These are phyloP conservation scores for Isatis lusitanica DNA, from an alignment of 441 rosid genomes.

Conservation along the genomic window DNA sequence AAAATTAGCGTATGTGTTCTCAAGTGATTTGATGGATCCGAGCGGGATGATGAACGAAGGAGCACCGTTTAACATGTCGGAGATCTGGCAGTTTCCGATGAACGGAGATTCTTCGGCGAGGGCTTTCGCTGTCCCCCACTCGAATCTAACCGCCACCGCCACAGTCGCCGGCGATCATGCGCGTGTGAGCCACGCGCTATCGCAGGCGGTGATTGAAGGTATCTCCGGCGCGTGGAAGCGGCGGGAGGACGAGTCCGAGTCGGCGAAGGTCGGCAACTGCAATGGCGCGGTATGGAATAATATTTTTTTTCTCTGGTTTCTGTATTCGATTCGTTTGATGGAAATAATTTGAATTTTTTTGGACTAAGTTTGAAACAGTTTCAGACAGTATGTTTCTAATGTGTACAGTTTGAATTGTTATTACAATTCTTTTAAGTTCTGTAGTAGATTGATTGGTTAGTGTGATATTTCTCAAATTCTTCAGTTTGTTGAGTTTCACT, in stretches of 20 bases:
- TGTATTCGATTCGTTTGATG: background rate
- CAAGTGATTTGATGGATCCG: constrained; percentile 56
- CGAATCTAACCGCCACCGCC: constrained; percentile 31
- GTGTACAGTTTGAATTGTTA: too few species aligned
- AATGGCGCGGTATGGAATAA: constrained; percentile 48
- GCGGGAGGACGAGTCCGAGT: constrained; percentile 49
- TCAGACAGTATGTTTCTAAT: too few species aligned
- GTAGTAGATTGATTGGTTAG: too few species aligned
- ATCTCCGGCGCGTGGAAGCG: constrained; percentile 53
- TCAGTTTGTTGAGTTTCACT: background rate
- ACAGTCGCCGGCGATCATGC: constrained; percentile 23
- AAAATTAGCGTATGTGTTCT: background rate
- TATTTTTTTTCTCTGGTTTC: background rate
- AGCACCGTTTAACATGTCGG: constrained; percentile 50
- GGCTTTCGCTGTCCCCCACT: constrained; percentile 38
- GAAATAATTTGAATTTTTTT: too few species aligned
- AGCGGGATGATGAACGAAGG: constrained; percentile 63
- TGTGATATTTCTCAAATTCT: too few species aligned
- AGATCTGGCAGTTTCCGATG: constrained; percentile 84
- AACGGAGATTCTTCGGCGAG: constrained; percentile 46
- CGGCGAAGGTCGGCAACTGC: constrained; percentile 47
- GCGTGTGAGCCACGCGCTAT: constrained; percentile 41
- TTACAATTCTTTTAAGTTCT: too few species aligned
- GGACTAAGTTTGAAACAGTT: too few species aligned
- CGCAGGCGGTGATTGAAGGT: constrained; percentile 26